Base-by-base conservation (phyloP, 1,139 yeast species). In the Sugiyamaella japonica region DNA sequence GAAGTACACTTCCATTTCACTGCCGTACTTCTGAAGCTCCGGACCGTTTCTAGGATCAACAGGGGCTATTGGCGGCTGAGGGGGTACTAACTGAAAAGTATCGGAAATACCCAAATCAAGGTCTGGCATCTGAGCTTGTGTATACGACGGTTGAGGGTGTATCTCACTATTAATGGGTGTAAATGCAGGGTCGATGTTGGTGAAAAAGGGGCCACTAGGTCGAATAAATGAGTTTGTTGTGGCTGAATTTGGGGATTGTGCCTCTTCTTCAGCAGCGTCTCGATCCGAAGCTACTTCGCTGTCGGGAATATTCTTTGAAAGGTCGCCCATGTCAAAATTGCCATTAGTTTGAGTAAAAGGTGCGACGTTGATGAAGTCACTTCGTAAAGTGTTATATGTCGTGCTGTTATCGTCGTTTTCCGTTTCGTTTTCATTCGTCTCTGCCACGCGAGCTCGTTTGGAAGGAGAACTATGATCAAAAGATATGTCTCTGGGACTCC, bases 311-410 rank as follows among this genome's bases (percentile, higher is more conserved):
- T 61, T 58, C 9, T 57, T 42, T 32, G 58, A 48, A 40, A 66
- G 54, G 12, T 65, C 65, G n/a, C 68, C 65, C 75, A 74, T 68
- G 45, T 68, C 63, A 58, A 76, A 73, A 48, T 73, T 66, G 15
- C 79, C 78, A 43, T 62, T 55, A 1, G 74, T 73, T 57, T 73
- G 71, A 1, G 76, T 73, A 55, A 76, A 73, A 3, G 79, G 79
- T 1, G 78, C 71, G 1, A 71, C 68, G 9, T 64, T 63, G 2
- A 55, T 51, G 13, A 71, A 59, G 5, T 58, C 61, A 7, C 57
- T 52, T 15, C 52, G 42, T 10, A 29, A 46, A 23, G 36, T 25
- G 2, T 12, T 38, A 40, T 39, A 28, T 12, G 28, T 40, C 29
- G n/a, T 17, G 7, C 17, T 31, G 9, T 25, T 48, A 1, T 39